These are phyloP conservation scores for Fraxinus latifolia DNA, from an alignment of 305 asterid genomes.

Conservation along the genomic window DNA sequence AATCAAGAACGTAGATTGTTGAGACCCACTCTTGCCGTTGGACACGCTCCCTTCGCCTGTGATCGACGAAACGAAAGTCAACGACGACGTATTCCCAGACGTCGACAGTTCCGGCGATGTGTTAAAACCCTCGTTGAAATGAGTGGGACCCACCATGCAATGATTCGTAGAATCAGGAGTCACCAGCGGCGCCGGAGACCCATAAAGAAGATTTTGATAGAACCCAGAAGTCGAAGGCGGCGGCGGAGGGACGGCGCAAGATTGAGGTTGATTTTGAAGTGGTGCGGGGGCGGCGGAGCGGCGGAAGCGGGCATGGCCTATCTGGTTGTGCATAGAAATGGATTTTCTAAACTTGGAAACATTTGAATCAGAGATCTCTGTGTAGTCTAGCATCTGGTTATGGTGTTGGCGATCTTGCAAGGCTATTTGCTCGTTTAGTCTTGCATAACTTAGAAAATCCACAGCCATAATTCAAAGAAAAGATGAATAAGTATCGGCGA, in stretches of 20 bases:
- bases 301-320: not conserved
- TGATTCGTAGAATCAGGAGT: not conserved
- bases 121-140: not conserved
- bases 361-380: not conserved
- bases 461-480: not conserved
- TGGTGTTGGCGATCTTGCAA: not conserved
- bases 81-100: not conserved
- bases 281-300: not conserved
- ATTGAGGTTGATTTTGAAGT: not conserved
- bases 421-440: not conserved
- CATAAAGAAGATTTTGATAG: not conserved
- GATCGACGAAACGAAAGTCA: not conserved
- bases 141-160: not conserved
- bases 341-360: not conserved
- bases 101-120: not conserved
- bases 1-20: not conserved
- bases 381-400: not conserved
- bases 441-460: not conserved
- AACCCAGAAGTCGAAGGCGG: not conserved
- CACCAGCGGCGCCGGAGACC: not conserved
- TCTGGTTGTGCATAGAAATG: not conserved
- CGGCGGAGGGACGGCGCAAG: not conserved
- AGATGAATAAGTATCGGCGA: not conserved
- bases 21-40: not conserved
- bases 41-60: not conserved